Evolutionary conservation across 805 yeast genomes (phyloP).

Genomic region (Suhomyces xylopsoci): DNA sequence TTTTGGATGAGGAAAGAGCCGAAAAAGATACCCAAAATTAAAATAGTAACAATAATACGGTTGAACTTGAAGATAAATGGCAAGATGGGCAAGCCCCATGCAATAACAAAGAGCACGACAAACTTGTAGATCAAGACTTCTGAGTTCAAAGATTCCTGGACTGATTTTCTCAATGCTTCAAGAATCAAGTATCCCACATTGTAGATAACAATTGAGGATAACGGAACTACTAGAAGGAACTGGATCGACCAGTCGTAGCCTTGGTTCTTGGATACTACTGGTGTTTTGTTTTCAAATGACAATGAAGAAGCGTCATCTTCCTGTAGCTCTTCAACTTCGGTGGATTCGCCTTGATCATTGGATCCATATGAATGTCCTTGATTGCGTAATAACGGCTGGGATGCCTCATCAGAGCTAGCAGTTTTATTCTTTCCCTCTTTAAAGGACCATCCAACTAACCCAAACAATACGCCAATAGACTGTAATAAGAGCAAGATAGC

Average conservation of each 20-base stretch:
- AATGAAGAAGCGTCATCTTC: slow-evolving; percentile 1
- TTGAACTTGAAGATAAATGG: slow-evolving; percentile 73
- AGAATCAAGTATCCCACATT: slow-evolving; percentile 54
- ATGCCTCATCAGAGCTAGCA: slow-evolving; percentile 17
- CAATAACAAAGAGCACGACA: slow-evolving; percentile 26
- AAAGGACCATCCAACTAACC: slow-evolving; percentile 48
- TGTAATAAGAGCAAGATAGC: slow-evolving; percentile 46
- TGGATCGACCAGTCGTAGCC: slow-evolving; percentile 83
- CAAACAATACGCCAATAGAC: slow-evolving; percentile 48
- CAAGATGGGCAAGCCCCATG: slow-evolving; percentile 47
- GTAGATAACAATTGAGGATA: slow-evolving; percentile 53
- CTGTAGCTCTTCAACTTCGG: not conserved
- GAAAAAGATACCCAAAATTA: slow-evolving; percentile 31
- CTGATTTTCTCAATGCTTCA: slow-evolving; percentile 66
- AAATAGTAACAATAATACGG: slow-evolving; percentile 41
- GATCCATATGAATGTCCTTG: slow-evolving; percentile 8
- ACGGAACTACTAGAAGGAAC: slow-evolving; percentile 64
- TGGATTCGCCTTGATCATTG: slow-evolving; percentile 12
- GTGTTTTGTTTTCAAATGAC: slow-evolving; percentile 23
- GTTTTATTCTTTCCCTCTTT: slow-evolving; percentile 8
- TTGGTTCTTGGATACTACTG: slow-evolving; percentile 20
- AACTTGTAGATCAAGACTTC: slow-evolving; percentile 33
- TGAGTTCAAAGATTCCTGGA: slow-evolving; percentile 58
- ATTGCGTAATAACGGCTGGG: slow-evolving; percentile 30
- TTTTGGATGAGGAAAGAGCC: slow-evolving; percentile 32